A percentile compares a stretch with the other conserved stretches of the same genome.
Conservation (phyloP, 306 rosid genomes). For the Malus domestica region DNA sequence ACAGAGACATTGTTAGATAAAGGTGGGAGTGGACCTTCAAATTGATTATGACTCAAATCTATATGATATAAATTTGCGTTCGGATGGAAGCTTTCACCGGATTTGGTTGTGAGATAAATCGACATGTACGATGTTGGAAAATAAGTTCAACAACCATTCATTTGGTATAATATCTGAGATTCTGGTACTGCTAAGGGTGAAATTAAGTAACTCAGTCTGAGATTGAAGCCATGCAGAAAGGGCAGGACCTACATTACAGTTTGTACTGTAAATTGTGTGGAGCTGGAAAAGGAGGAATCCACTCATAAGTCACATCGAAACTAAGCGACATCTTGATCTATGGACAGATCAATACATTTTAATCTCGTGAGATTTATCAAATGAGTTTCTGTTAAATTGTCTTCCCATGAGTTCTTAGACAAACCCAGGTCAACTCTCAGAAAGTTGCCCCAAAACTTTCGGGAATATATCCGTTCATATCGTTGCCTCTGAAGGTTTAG, state of each 20-base stretch:
- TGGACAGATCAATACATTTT: background rate
- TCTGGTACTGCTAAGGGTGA: background rate
- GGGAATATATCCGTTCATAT: background rate
- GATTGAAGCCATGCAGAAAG: background rate
- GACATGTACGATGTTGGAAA: background rate
- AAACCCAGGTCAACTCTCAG: background rate
- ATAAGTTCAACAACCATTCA: background rate
- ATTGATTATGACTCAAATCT: background rate
- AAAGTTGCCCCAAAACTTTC: background rate
- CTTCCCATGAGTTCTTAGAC: background rate
- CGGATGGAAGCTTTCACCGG: background rate
- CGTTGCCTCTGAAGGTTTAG: fast-evolving
- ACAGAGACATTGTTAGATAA: background rate
- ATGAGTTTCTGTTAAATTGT: background rate
- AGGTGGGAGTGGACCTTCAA: background rate
- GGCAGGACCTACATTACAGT: background rate
- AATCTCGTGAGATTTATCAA: background rate
- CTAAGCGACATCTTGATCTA: background rate
- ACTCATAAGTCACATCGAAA: background rate
- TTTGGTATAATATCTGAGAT: background rate
- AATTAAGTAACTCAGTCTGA: background rate
- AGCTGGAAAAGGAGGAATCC: slow-evolving; percentile 6
- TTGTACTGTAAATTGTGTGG: background rate
- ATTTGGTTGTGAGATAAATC: background rate
- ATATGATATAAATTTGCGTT: fast-evolving